Base-by-base conservation (phyloP, 208 protist species). In the Wallacemonas rigidus region DNA sequence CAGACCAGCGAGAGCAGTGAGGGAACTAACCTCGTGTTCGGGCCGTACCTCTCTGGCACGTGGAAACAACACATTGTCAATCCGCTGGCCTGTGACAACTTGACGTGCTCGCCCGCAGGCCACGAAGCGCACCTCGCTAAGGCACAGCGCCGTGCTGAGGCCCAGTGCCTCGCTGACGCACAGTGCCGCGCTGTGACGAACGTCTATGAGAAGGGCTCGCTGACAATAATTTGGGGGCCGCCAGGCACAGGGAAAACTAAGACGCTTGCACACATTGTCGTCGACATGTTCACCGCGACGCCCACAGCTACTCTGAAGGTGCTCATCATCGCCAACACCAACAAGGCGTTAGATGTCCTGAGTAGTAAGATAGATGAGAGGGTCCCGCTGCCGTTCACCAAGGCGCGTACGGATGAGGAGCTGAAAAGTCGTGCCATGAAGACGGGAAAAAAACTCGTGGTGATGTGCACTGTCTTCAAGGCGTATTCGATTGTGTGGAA, bases 201-300 rank as follows among this genome's bases (percentile, higher is more conserved):
- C 62, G 72, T 70, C 3, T 54, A 65, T 5, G 38, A 38, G 2
- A 53, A 14, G 2, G 11, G 5, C 53, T 3, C 73, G 2, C 65
- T 77, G n/a, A 68, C 73, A 36, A n/a, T 77, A 40, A 14, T 77
- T 6, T 77, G 73, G 73, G 73, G 73, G 14, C 73, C 73, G 3
- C 73, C 73, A 2, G 73, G 73, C 48, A 77, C 73, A 2, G 73
- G 64, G 41, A 77, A 77, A 51, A 77, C 73, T 1, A 40, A 64
- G 39, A 72, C 65, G 5, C 14, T 77, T 9, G 64, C 67, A 14
- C 55, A 45, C 47, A 50, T 72, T 9, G 39, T 72, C 7, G 40
- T 35, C 8, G 43, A 63, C 38, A 41, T 72, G 54, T 53, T 60
- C 44, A 5, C 8, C 43, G 48, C 26, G 26, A 26, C 44, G 47